phyloP scores from a whole-genome alignment of 2,329 filamentous ascomycete species.

The Xylaria sp. region DNA sequence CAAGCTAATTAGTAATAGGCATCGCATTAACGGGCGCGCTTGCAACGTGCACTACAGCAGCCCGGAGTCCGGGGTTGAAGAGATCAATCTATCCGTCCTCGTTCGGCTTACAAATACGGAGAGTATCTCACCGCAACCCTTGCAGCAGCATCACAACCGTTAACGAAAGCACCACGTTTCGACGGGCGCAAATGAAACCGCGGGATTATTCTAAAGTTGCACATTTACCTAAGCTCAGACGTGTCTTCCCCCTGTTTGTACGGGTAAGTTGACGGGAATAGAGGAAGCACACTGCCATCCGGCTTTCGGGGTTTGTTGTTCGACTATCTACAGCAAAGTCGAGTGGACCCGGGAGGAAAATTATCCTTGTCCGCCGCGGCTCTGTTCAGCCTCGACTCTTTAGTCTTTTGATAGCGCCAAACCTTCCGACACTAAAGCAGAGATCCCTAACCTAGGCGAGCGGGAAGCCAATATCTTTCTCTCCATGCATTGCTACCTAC shows the following conservation, averaged over 20 bases:
- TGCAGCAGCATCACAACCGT: not conserved
- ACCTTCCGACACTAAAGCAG: not conserved
- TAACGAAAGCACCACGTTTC: not conserved
- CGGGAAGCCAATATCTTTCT: not conserved
- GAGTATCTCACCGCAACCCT: slow-evolving; percentile 9
- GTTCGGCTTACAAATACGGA: slow-evolving; percentile 32
- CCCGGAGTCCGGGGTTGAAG: slow-evolving; percentile 22
- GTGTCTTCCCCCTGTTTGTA: not conserved
- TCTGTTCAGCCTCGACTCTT: slow-evolving; percentile 20
- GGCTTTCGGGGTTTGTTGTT: not conserved
- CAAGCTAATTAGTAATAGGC: slow-evolving; percentile 15
- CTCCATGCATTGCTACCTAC: not conserved
- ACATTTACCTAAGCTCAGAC: not conserved
- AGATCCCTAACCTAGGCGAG: not conserved
- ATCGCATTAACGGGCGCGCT: not conserved
- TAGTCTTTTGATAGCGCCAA: not conserved
- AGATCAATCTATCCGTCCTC: slow-evolving; percentile 14
- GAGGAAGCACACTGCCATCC: not conserved
- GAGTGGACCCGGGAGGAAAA: not conserved
- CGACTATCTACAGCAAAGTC: not conserved
- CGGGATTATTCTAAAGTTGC: not conserved
- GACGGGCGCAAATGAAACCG: no score
- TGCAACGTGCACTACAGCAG: not conserved
- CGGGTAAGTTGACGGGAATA: not conserved
- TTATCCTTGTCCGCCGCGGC: slow-evolving; percentile 14